Base-by-base conservation (phyloP, 345 rosid genomes). In the Eucalyptus virginea region DNA sequence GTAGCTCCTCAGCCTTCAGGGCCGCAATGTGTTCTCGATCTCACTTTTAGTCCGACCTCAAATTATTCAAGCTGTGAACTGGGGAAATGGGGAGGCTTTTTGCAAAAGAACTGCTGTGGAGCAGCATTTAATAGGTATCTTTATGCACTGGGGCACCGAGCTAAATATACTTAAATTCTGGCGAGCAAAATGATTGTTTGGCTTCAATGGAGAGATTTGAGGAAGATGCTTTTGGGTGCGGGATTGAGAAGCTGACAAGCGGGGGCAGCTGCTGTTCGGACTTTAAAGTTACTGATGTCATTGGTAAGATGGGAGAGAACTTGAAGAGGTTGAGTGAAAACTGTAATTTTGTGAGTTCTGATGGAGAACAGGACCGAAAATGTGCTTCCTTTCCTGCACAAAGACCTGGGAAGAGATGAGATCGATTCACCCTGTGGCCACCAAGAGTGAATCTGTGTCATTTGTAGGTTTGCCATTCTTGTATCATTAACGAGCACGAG, bases 11-110 rank as follows among this genome's bases (percentile, higher is more conserved):
- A 88, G 87, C 72, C 91, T 87, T 14, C 89, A 16, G 86, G 34
- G 17, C 10, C 30, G 80, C 81, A 24, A 32, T 91, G 96, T 89
- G 87, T 40, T 88, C 91, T 93, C 13, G 88, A 90, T 67, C 86
- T 90, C 50, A 47, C 88, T 7, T 67, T 69, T 80, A 11, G 89
- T 34, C 30, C 87, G 10, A 30, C 87, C 4, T 44, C 50, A 23
- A 26, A 49, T 44, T 60, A 50, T 44, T 44, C 90, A 24, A 92
- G 50, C 50, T 93, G 91, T 37, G 88, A 52, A 40, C 91, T 28
- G 54, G 91, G 93, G 88, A 91, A 91, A 45, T 93, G 95, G 96
- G 92, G 94, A 19, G 93, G 94, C 9, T 91, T 93, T 88, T 91
- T 92, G 40, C 37, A 62, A 67, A 37, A 67, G 87, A 90, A 86